phyloP scores from a whole-genome alignment of 1,139 yeast genomes.

The Suhomyces yuchorum region DNA sequence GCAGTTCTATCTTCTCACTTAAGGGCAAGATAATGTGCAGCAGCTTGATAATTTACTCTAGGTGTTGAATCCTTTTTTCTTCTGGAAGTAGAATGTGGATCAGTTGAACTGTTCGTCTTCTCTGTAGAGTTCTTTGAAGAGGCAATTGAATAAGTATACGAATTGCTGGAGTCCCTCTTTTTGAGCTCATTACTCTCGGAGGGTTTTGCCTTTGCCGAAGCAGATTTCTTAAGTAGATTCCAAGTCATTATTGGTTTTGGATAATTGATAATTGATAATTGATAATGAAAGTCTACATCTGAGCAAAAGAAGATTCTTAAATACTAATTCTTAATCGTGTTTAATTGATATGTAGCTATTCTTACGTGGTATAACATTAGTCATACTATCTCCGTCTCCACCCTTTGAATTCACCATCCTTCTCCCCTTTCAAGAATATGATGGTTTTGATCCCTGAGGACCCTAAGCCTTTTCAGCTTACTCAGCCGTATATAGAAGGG shows the following conservation, averaged over 20 bases:
- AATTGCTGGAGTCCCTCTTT: slow-evolving; percentile 3
- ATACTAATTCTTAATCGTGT: background rate
- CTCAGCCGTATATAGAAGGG: background rate
- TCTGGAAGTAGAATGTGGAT: background rate
- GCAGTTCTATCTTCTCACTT: background rate
- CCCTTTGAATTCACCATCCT: background rate
- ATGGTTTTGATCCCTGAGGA: background rate
- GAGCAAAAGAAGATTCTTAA: background rate
- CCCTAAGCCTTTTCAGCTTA: background rate
- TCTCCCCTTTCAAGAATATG: background rate
- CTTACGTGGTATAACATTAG: background rate
- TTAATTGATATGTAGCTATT: background rate
- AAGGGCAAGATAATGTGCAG: slow-evolving; percentile 6
- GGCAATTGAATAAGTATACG: slow-evolving; percentile 8
- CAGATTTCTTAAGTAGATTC: slow-evolving; percentile 1
- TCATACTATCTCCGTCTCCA: background rate
- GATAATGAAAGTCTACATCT: background rate
- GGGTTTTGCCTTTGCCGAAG: background rate
- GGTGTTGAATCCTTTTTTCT: background rate
- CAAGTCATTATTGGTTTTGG: background rate
- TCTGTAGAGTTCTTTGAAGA: background rate
- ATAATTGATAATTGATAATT: too few species aligned
- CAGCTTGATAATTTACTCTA: slow-evolving; percentile 3
- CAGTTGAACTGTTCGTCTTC: background rate
- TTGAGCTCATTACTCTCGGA: background rate